Percentiles rank a stretch among this genome's conserved stretches.
Conservation (phyloP, 768 basidiomycete genomes). For the Lactarius evosmus region DNA sequence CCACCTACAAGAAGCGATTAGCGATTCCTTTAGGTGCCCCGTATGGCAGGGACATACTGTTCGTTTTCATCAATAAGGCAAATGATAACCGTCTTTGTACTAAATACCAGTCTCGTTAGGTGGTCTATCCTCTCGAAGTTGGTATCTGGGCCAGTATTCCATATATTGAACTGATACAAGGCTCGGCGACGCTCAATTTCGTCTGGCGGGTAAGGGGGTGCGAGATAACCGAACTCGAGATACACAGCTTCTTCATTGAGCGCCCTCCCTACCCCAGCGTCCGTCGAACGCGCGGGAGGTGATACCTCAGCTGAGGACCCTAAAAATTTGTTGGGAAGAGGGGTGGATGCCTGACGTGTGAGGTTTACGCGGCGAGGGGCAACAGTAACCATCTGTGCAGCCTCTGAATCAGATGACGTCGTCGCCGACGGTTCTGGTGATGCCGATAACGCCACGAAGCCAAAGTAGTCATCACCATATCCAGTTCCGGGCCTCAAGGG, state of each 20-base stretch:
- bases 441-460: slow-evolving; percentile 2
- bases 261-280: slow-evolving; percentile 44
- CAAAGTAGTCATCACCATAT: slow-evolving; percentile 35
- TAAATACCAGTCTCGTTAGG: slow-evolving; percentile 90
- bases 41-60: slow-evolving; percentile 50
- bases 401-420: slow-evolving; percentile 34
- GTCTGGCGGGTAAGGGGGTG: slow-evolving; percentile 80
- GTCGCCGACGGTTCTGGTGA: slow-evolving; percentile 5
- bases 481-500: slow-evolving; percentile 24
- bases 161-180: slow-evolving; percentile 90
- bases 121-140: slow-evolving; percentile 95
- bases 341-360: slow-evolving; percentile 63
- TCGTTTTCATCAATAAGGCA: slow-evolving; percentile 80
- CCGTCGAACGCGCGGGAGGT: slow-evolving; percentile 29
- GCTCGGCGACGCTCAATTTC: slow-evolving; percentile 81
- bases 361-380: slow-evolving; percentile 51
- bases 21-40: slow-evolving; percentile 4
- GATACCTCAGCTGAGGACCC: slow-evolving; percentile 18
- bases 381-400: slow-evolving; percentile 43
- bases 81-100: slow-evolving; percentile 79
- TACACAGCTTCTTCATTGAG: slow-evolving; percentile 70
- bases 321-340: slow-evolving; percentile 43
- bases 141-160: slow-evolving; percentile 79
- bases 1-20: slow-evolving; percentile 51
- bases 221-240: slow-evolving; percentile 61